Conservation (phyloP, 139 green algal species). For the Chlamydomonas applanata region DNA sequence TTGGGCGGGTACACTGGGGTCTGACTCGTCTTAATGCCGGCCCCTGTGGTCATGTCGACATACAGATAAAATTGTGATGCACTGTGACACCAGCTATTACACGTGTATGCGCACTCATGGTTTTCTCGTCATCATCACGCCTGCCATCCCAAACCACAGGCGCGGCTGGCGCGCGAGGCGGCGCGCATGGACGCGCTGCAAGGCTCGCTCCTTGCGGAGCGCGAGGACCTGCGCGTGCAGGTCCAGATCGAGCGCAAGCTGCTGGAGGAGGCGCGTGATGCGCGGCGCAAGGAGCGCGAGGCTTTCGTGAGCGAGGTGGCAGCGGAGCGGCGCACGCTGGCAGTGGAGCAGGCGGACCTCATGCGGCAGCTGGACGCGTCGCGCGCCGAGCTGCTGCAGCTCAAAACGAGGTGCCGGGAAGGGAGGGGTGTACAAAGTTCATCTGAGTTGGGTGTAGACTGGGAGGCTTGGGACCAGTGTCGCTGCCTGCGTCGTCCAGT, state of each 20-base stretch:
- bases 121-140: too few species aligned
- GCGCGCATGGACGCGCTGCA: slow-evolving; percentile 46
- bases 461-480: too few species aligned
- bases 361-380: slow-evolving; percentile 33
- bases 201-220: slow-evolving; percentile 15
- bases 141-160: background rate
- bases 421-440: background rate
- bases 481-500: too few species aligned
- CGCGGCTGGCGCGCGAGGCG: slow-evolving; percentile 32
- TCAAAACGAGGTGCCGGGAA: slow-evolving; percentile 29
- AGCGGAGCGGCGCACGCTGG: slow-evolving; percentile 23
- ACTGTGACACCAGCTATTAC: too few species aligned
- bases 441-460: too few species aligned
- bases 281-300: slow-evolving; percentile 42
- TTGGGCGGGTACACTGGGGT: too few species aligned
- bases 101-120: too few species aligned
- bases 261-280: slow-evolving; percentile 47
- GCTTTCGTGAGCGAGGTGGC: slow-evolving; percentile 37
- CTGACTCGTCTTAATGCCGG: too few species aligned
- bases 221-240: slow-evolving; percentile 34
- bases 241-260: slow-evolving; percentile 32
- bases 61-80: too few species aligned
- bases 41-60: too few species aligned
- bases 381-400: slow-evolving; percentile 35
- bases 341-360: slow-evolving; percentile 32